A percentile compares a stretch with the other conserved stretches of the same genome.
Evolutionary conservation across 2,329 filamentous ascomycete genomes (phyloP).

Genomic region (Harringtonia lauricola): DNA sequence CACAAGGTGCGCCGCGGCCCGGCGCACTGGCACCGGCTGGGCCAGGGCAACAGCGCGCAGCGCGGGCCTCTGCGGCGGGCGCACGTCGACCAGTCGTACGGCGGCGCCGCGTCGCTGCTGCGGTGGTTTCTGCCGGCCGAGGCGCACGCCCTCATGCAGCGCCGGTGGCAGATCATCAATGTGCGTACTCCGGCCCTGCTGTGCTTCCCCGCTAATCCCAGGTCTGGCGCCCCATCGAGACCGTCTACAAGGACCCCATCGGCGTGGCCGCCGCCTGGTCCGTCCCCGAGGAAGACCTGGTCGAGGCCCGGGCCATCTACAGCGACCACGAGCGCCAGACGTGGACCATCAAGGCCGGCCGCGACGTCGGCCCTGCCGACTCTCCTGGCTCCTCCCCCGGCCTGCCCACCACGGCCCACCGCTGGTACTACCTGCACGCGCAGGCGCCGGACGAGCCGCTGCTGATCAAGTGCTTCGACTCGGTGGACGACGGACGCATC

Average conservation of each 20-base stretch:
- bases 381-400: no score
- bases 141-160: slow-evolving; percentile 9
- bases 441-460: slow-evolving; percentile 39
- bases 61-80: slow-evolving; percentile 36
- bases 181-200: slow-evolving; percentile 12
- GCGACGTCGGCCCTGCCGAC: slow-evolving; percentile 3
- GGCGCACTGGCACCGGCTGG: slow-evolving; percentile 53
- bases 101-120: slow-evolving; percentile 15
- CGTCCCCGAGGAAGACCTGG: slow-evolving; percentile 26
- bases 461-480: slow-evolving; percentile 40
- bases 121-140: slow-evolving; percentile 11
- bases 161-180: slow-evolving; percentile 13
- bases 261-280: slow-evolving; percentile 27
- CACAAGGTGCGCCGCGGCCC: slow-evolving; percentile 53
- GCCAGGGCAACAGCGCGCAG: slow-evolving; percentile 48
- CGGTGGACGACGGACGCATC: no score
- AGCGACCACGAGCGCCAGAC: slow-evolving; percentile 22
- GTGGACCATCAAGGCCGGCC: slow-evolving; percentile 22
- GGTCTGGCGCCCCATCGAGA: slow-evolving; percentile 36
- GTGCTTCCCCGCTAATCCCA: slow-evolving; percentile 10
- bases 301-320: slow-evolving; percentile 25
- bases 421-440: slow-evolving; percentile 40
- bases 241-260: slow-evolving; percentile 31
- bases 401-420: slow-evolving; percentile 19
- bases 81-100: slow-evolving; percentile 31